Base-by-base conservation (phyloP, 768 basidiomycete genomes). In the Panaeolus papilionaceus region DNA sequence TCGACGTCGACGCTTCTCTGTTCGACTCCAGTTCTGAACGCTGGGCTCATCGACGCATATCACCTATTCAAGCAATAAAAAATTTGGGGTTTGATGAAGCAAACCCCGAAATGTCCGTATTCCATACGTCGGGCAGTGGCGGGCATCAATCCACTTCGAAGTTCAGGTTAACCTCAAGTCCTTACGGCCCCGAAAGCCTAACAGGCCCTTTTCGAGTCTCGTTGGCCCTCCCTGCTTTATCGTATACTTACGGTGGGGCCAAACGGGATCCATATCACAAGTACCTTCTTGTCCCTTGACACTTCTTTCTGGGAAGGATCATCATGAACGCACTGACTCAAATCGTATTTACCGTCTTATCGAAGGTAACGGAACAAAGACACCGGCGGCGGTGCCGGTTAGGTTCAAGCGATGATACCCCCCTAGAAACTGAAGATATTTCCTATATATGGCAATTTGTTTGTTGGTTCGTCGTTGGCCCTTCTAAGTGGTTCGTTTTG, bases 351-450 rank as follows among this genome's bases (percentile, higher is more conserved):
- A 11, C 54, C 54, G 54, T 58, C 28, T 58, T 58, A 58, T 58
- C 54, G 54, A 58, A 37, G 28, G 16, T 23, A 28, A 58, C 54
- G 54, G 54, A 58, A 58, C 54, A 11, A 28, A 58, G 54, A 28
- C 54, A 58, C 54, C 54, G 28, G 54, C 54, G 54, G 54, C 54
- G 54, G 54, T 58, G 28, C 54, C 54, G 54, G 54, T 33, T 58
- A 28, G 6, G 28, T 16, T 58, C 33, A 58, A 11, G 54, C 54
- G 54, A 58, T 58, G 54, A 37, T 58, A 58, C 54, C 54, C 54
- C 47, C 54, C 28, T 58, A 6, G 54, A 33, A 26, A 14, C 28
- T 12, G 26, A 58, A 28, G 6, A 10, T 58, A 16, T 58, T 58
- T 23, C 33, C 54, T 26, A 58, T 58, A 58, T 9, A 58, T 58